phyloP scores from a whole-genome alignment of 306 rosid species.

The Quercus suber region DNA sequence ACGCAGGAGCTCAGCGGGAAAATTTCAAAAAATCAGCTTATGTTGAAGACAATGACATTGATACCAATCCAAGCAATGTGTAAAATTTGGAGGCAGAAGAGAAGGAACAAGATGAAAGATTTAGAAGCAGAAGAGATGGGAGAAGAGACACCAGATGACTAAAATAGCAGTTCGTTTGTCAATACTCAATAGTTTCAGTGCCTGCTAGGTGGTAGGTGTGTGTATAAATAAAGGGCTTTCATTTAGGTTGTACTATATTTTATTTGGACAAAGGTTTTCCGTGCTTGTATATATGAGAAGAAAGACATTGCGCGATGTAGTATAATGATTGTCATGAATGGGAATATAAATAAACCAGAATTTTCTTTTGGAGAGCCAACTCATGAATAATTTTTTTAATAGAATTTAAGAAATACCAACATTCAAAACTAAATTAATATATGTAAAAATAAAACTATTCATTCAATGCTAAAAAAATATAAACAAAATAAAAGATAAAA shows the following conservation, averaged over 20 bases:
- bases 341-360: neutral
- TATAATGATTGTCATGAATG: neutral
- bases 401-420: no score
- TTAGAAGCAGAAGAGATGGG: neutral
- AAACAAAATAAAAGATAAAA: no score
- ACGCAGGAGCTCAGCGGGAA: neutral
- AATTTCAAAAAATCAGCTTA: slow-evolving; percentile 15
- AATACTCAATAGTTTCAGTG: neutral
- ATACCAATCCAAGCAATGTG: slow-evolving; percentile 3
- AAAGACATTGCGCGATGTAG: neutral
- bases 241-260: neutral
- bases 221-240: neutral
- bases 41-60: slow-evolving; percentile 2
- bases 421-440: no score
- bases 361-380: no score
- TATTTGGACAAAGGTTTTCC: neutral
- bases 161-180: neutral
- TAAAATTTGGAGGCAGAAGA: neutral
- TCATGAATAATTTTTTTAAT: no score
- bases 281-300: neutral
- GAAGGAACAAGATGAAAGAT: neutral
- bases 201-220: neutral
- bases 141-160: slow-evolving; percentile 1
- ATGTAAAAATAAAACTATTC: no score
- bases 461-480: no score